Evolutionary conservation across 345 rosid species (phyloP).

Genomic region (Theobroma cacao): DNA sequence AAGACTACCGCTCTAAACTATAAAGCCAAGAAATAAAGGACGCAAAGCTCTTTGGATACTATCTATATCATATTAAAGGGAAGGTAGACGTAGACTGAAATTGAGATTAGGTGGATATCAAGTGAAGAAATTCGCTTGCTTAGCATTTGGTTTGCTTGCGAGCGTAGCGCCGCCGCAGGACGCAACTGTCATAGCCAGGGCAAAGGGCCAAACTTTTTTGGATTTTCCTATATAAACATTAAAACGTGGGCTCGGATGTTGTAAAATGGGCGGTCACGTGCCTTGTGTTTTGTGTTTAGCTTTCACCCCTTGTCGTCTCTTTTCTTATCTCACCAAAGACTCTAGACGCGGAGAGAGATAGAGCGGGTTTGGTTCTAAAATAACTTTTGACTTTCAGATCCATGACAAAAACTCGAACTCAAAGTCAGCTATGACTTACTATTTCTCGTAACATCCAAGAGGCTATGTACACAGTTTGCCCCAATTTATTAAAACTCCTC

Average conservation of each 20-base stretch:
- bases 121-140: neutral
- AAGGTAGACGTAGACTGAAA: neutral
- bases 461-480: no score
- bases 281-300: slow-evolving; percentile 14
- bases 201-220: neutral
- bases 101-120: neutral
- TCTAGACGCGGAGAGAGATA: no score
- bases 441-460: no score
- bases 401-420: neutral
- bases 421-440: no score
- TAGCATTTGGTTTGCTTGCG: neutral
- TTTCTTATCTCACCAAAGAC: no score
- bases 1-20: neutral
- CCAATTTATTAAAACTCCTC: no score
- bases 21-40: neutral
- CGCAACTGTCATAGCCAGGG: neutral
- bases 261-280: slow-evolving; percentile 20
- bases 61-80: neutral
- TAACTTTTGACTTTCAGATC: no score
- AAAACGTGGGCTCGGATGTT: neutral
- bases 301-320: no score
- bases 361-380: no score
- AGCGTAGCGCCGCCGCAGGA: slow-evolving; percentile 21
- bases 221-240: neutral
- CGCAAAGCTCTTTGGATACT: neutral